Evolutionary conservation across 495 filamentous ascomycete species (phyloP), one percentile per base, ranked within the genome.

Genomic region (Penicillium odoratum): DNA sequence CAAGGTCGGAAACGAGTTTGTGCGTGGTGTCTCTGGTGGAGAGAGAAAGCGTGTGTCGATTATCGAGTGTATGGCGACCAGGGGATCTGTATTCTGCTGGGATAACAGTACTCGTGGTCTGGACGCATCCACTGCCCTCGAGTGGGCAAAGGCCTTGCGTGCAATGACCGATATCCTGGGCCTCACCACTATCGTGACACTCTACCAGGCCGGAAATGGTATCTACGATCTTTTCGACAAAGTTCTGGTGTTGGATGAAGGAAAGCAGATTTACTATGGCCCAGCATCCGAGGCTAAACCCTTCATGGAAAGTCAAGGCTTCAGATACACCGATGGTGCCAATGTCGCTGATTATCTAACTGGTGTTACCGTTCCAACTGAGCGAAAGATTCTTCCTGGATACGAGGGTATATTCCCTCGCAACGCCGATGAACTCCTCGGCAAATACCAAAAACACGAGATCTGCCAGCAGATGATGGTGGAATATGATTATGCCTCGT

Each of bases 1-100:
- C 0, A 86, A 90, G 51, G 88, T 94, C 16, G 91, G 91, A n/a
- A 88, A 91, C 59, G 82, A 85, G 6, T 90, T 85, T 59, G 80
- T 92, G 47, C 87, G 91, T 21, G 91, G 91, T 63, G 84, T 95
- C 11, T 90, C 87, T 3, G 91, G 91, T 46, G 91, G 91, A 25
- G 91, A 95, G 69, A 83, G 91, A 51, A 89, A 89, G 65, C 83
- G 85, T 47, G 83, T 88, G 1, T 85, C 82, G 0, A 88, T 88
- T 64, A 81, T 85, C 0, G 86, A 89, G 64, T 86, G 82, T 8
- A 61, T 88, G 8, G 83, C 84, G 1, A 81, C 84, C 0, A 78
- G 80, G 53, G 79, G 75, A 10, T 82, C 82, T 0, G 76, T 88
- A 4, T 80, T 79, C 13, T 79, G 75, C 53, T 87, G 83, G 77